A percentile compares a stretch with the other conserved stretches of the same genome.
These are phyloP conservation scores for Eucalyptus marginata DNA, from an alignment of 345 rosid genomes.

Conservation along the genomic window DNA sequence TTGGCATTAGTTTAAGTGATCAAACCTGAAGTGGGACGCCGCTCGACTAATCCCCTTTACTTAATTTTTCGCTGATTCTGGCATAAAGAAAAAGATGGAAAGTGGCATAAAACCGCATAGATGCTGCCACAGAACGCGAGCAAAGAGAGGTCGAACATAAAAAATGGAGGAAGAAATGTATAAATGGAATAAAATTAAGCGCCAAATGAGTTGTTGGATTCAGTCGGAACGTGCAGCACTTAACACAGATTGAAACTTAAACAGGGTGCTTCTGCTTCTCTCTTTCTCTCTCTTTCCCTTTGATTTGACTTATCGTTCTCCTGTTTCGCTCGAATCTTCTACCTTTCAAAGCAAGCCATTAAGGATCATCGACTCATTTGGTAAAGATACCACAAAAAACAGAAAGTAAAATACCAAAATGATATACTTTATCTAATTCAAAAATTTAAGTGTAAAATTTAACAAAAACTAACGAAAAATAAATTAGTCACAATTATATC, in stretches of 20 bases:
- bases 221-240: not conserved
- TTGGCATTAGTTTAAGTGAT: not conserved
- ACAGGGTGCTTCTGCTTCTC: not conserved
- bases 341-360: not conserved
- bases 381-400: no score
- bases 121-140: not conserved
- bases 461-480: no score
- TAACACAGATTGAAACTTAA: not conserved
- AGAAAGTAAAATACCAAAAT: no score
- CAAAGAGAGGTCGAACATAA: not conserved
- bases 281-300: not conserved
- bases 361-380: not conserved
- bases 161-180: not conserved
- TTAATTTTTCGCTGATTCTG: not conserved
- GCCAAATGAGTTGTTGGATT: not conserved
- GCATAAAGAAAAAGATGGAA: not conserved
- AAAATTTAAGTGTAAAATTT: no score
- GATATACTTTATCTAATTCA: no score
- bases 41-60: not conserved
- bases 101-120: not conserved
- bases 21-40: not conserved
- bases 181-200: not conserved
- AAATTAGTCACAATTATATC: no score
- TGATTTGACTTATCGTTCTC: not conserved
- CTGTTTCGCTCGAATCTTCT: not conserved